Evolutionary conservation across 192 early-diverging fungal genomes (phyloP).

Genomic region (Coemansia sp.): DNA sequence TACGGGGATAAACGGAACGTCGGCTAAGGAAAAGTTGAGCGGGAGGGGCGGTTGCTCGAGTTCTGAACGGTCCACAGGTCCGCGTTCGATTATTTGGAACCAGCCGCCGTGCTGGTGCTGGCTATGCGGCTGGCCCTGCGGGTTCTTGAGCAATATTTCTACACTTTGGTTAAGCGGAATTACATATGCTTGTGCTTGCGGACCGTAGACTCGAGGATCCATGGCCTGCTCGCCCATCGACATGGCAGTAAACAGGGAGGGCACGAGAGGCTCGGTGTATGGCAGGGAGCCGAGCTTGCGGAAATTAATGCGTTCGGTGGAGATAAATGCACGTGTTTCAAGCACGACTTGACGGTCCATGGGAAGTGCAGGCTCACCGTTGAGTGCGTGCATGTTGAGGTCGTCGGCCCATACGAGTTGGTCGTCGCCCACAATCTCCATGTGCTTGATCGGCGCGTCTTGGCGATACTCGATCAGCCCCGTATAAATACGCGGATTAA

Average conservation of each 20-base stretch:
- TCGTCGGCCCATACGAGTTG: slow-evolving; percentile 21
- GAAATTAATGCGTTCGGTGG: slow-evolving; percentile 1
- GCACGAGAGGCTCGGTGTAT: slow-evolving; percentile 30
- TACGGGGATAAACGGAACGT: background rate
- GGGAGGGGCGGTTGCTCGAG: background rate
- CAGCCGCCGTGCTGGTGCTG: slow-evolving; percentile 79
- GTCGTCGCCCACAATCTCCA: background rate
- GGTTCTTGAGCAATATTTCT: slow-evolving; percentile 69
- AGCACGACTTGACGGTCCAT: slow-evolving; percentile 17
- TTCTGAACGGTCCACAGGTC: slow-evolving; percentile 23
- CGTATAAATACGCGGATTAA: slow-evolving; percentile 42
- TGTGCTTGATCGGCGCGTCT: slow-evolving; percentile 9
- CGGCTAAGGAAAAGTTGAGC: background rate
- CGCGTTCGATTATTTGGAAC: slow-evolving; percentile 73
- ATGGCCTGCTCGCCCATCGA: slow-evolving; percentile 54
- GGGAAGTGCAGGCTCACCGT: slow-evolving; percentile 16
- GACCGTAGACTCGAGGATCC: slow-evolving; percentile 59
- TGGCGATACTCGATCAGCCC: slow-evolving; percentile 20
- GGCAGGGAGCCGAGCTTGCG: background rate
- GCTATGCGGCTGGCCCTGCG: slow-evolving; percentile 62
- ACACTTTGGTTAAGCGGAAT: slow-evolving; percentile 60
- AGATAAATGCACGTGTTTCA: background rate
- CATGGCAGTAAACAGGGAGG: slow-evolving; percentile 62
- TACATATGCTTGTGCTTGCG: slow-evolving; percentile 60
- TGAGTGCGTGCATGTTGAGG: slow-evolving; percentile 9